Evolutionary conservation across 768 basidiomycete species (phyloP).

Genomic region (Kwoniella europaea): DNA sequence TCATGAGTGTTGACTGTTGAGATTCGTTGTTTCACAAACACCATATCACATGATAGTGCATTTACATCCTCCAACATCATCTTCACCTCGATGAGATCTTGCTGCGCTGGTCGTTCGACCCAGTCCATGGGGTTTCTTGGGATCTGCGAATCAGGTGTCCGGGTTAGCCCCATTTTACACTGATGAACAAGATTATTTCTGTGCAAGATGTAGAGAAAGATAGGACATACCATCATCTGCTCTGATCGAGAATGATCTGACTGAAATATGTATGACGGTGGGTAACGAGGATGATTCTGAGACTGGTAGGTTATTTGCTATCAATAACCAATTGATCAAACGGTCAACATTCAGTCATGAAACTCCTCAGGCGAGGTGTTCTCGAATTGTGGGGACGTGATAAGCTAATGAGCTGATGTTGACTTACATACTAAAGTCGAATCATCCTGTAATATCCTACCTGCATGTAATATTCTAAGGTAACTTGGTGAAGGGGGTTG

Average conservation of each 20-base stretch:
- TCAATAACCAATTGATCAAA: not conserved
- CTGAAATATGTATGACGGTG: conserved; percentile 54
- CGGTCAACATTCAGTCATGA: too few species aligned
- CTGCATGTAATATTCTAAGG: conserved; percentile 45
- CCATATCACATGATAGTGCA: conserved; percentile 51
- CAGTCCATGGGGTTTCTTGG: conserved; percentile 34
- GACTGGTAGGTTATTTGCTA: conserved; percentile 50
- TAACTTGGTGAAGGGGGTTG: conserved; percentile 51
- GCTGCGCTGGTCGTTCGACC: conserved; percentile 13
- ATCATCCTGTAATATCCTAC: conserved; percentile 52
- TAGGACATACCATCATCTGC: conserved; percentile 47
- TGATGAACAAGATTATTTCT: too few species aligned
- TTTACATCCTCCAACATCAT: conserved; percentile 51
- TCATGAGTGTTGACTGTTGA: not conserved
- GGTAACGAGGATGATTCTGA: conserved; percentile 32
- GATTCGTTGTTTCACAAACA: not conserved
- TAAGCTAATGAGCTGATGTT: too few species aligned
- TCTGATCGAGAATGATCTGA: conserved; percentile 52
- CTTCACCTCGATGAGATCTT: conserved; percentile 30
- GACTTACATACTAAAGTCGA: conserved; percentile 48
- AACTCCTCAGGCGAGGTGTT: too few species aligned
- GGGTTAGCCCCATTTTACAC: too few species aligned
- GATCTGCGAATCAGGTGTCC: conserved; percentile 18
- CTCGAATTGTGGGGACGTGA: too few species aligned
- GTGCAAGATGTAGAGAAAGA: too few species aligned